A percentile compares a stretch with the other conserved stretches of the same genome.
Conservation (phyloP, 768 basidiomycete species). For the Trametes cubensis region DNA sequence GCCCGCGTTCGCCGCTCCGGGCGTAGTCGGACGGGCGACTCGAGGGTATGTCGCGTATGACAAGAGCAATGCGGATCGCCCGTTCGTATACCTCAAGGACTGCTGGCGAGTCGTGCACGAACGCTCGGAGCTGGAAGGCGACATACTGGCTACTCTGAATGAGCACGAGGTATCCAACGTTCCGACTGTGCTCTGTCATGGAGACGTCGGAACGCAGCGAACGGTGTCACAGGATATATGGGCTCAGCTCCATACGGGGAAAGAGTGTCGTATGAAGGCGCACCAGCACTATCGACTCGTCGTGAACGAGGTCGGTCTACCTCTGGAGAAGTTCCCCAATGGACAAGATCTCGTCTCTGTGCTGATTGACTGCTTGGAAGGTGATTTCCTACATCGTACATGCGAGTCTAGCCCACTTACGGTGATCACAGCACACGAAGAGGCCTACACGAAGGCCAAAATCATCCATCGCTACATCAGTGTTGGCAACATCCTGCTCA, state of each 20-base stretch:
- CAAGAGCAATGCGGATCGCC: not conserved
- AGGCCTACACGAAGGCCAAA: not conserved
- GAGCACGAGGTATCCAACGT: not conserved
- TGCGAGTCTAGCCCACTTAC: not conserved
- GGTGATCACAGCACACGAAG: constrained; percentile 2
- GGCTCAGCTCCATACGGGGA: not conserved
- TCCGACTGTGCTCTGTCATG: constrained; percentile 9
- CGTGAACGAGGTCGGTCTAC: not conserved
- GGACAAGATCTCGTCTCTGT: not conserved
- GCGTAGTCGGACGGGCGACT: constrained; percentile 6
- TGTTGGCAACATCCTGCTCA: constrained; percentile 15
- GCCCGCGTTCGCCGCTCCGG: not conserved
- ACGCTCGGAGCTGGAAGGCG: not conserved
- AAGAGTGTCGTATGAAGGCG: not conserved
- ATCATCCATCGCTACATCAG: constrained; percentile 20
- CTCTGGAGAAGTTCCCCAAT: not conserved
- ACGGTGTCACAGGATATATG: not conserved
- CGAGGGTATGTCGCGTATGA: constrained; percentile 14
- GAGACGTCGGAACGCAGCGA: not conserved
- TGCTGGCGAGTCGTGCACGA: constrained; percentile 3
- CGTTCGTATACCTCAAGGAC: constrained; percentile 16
- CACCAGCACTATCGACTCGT: constrained; percentile 2
- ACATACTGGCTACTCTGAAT: not conserved
- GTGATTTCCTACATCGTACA: not conserved
- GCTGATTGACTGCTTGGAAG: not conserved